phyloP scores from a whole-genome alignment of 257 asterid species.

The Solanum lignicaule region DNA sequence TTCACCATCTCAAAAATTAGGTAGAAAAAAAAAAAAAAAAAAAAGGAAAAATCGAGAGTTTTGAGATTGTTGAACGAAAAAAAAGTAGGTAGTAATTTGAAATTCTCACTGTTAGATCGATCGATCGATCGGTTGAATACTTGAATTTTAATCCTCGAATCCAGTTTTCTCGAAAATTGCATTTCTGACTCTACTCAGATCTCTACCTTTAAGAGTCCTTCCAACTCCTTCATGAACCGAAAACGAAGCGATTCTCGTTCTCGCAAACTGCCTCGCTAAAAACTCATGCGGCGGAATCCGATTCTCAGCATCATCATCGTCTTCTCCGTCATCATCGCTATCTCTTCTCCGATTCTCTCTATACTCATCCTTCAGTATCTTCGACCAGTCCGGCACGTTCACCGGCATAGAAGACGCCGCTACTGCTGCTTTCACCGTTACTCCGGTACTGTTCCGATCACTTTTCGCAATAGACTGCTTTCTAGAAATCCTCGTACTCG shows the following conservation, averaged over 20 bases:
- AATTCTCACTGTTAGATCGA: neutral
- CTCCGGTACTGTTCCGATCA: slow-evolving; percentile 5
- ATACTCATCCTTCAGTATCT: slow-evolving; percentile 76
- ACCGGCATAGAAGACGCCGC: slow-evolving; percentile 76
- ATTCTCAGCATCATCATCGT: slow-evolving; percentile 25
- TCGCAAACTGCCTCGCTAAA: slow-evolving; percentile 34
- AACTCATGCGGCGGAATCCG: slow-evolving; percentile 93
- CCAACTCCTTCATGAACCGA: slow-evolving; percentile 81
- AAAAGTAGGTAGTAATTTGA: neutral
- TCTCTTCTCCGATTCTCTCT: slow-evolving; percentile 38
- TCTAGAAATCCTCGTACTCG: slow-evolving; percentile 22
- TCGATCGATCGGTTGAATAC: neutral
- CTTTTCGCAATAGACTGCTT: slow-evolving; percentile 16
- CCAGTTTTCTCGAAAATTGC: slow-evolving; percentile 86
- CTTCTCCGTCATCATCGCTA: slow-evolving; percentile 31
- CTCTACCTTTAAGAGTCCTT: slow-evolving; percentile 77
- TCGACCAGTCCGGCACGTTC: slow-evolving; percentile 97
- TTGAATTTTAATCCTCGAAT: slow-evolving; percentile 36
- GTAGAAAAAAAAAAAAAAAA: too few species aligned
- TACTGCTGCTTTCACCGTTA: neutral
- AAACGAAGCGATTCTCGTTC: slow-evolving; percentile 50
- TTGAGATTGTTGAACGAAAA: neutral
- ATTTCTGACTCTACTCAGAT: slow-evolving; percentile 68
- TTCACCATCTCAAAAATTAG: neutral
- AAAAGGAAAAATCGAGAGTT: neutral